Evolutionary conservation across 129 eudicot species (phyloP), one percentile per base, ranked within the genome.

Genomic region (Flaveria bidentis): DNA sequence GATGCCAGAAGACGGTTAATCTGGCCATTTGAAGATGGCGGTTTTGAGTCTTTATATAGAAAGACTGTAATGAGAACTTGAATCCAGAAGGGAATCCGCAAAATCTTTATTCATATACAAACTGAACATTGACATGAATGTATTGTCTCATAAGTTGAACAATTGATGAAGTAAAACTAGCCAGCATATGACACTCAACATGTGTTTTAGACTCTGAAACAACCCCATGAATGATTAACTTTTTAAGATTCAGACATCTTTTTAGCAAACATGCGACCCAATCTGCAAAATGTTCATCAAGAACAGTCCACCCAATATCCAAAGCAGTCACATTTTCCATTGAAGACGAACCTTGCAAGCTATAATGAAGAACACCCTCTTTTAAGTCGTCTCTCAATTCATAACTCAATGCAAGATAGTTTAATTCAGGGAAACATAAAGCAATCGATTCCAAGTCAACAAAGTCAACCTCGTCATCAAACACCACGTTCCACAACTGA

Each of bases 301-400:
- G 82, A 16, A 84, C 83, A 1, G 89, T 88, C 92, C 92, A 91
- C 67, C 96, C 97, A 57, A 91, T 86, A 74, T 91, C 97, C 87
- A 91, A 76, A 14, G 81, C 82, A 33, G 67, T 84, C 78, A 91
- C 90, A 81, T 88, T 86, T 14, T 89, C 85, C 39, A 91, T 39
- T 53, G 18, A 76, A 58, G 79, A 81, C 11, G 83, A 80, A 0
- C 90, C 92, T 50, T 83, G 87, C 56, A 88, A 76, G 55, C 92
- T 80, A 69, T 87, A 85, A 68, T 87, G 96, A 69, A 88, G 78
- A 26, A 76, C 58, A 14, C 86, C 85, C 39, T 89, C 97, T 64
- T 83, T 81, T 58, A 82, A 75, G 62, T 88, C 88, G 58, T 86
- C 87, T 83, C 88, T 62, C 44, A 83, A 78, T 14, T 91, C 97